Percentiles rank a stretch among this genome's conserved stretches.
Evolutionary conservation across 2,329 filamentous ascomycete species (phyloP).

Genomic region (Fonsecaea erecta): DNA sequence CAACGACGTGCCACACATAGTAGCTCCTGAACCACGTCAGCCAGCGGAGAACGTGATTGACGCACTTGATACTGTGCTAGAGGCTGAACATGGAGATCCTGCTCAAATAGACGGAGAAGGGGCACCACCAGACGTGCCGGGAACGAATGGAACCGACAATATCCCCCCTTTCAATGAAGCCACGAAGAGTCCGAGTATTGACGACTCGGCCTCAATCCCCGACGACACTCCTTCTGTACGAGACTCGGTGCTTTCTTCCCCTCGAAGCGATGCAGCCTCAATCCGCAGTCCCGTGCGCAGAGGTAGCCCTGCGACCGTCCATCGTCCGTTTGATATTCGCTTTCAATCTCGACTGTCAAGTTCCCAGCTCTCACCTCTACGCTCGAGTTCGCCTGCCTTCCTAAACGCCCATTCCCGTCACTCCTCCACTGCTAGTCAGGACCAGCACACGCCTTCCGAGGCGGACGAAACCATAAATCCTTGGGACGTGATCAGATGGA

Average conservation of each 20-base stretch:
- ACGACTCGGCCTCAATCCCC: conserved; percentile 74
- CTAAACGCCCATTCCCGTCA: conserved; percentile 77
- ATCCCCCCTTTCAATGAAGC: conserved; percentile 9
- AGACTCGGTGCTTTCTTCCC: conserved; percentile 63
- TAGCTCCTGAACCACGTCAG: conserved; percentile 11
- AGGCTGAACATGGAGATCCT: conserved; percentile 33
- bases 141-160: conserved; percentile 15
- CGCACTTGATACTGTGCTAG: conserved; percentile 22
- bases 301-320: conserved; percentile 76
- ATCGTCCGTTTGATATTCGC: conserved; percentile 90
- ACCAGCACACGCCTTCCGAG: conserved; percentile 62
- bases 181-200: conserved; percentile 51
- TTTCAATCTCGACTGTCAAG: conserved; percentile 85
- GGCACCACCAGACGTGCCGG: not conserved
- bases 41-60: not conserved
- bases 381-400: conserved; percentile 78
- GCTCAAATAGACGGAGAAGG: conserved; percentile 25
- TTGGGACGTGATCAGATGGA: conserved; percentile 98
- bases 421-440: conserved; percentile 74
- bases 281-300: conserved; percentile 64
- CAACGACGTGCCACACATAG: conserved; percentile 37
- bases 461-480: conserved; percentile 75
- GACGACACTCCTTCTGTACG: conserved; percentile 81
- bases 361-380: conserved; percentile 60
- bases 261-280: conserved; percentile 38